phyloP scores from a whole-genome alignment of 306 rosid genomes.

The Dryas alaskensis region DNA sequence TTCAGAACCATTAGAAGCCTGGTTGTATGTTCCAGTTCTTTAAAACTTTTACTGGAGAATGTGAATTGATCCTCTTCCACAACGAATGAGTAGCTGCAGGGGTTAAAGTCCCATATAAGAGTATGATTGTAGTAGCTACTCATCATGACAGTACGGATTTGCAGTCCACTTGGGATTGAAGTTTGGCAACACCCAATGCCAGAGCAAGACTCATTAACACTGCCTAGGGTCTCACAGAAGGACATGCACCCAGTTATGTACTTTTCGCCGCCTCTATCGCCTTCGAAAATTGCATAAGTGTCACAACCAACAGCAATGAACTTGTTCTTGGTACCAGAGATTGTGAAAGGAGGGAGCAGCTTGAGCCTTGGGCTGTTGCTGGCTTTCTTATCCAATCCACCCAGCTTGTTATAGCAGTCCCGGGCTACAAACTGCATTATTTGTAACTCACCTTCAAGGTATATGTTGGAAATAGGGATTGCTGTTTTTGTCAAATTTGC shows the following conservation, averaged over 20 bases:
- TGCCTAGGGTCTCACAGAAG: background rate
- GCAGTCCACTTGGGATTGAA: slow-evolving; percentile 18
- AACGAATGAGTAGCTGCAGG: slow-evolving; percentile 6
- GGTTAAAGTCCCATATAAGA: background rate
- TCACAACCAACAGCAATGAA: slow-evolving; percentile 24
- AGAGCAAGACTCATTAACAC: slow-evolving; percentile 17
- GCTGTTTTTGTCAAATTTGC: background rate
- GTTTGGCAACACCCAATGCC: slow-evolving; percentile 20
- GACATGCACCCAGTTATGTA: slow-evolving; percentile 18
- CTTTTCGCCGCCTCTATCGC: background rate
- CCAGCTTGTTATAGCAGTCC: slow-evolving; percentile 8
- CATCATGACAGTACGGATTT: slow-evolving; percentile 2
- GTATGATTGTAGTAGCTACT: slow-evolving; percentile 7
- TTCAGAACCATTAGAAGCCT: slow-evolving; percentile 4
- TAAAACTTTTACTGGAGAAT: background rate
- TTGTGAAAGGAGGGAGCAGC: slow-evolving; percentile 4
- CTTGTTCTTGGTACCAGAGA: slow-evolving; percentile 23
- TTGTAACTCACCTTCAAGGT: slow-evolving; percentile 11
- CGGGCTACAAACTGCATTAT: slow-evolving; percentile 18
- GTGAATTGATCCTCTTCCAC: slow-evolving; percentile 11
- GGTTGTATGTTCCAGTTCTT: background rate
- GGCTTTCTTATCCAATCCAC: background rate
- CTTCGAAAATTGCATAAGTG: slow-evolving; percentile 5
- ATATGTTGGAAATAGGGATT: slow-evolving; percentile 10
- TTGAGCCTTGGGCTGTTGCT: background rate